Evolutionary conservation across 176 grass and related monocot genomes (phyloP), one percentile per base, ranked within the genome.

Genomic region (Tillandsia fasciculata): DNA sequence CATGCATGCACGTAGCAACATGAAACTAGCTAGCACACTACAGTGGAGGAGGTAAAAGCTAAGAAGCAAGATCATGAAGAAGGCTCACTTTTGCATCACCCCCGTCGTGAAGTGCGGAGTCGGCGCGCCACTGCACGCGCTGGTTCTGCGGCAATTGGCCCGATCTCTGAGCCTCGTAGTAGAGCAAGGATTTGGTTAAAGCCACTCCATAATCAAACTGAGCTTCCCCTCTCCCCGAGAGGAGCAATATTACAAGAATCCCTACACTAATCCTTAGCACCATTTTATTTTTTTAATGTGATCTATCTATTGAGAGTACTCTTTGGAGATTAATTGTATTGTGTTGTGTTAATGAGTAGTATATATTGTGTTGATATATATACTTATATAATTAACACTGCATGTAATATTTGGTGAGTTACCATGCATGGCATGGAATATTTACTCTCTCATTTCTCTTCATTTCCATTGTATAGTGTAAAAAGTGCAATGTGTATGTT

Each of bases 151-250:
- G 90, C 28, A 94, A 68, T 63, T 12, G 79, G 8, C 90, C 90
- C 20, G 90, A 89, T 52, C 90, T 82, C 71, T 94, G 90, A 6
- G 68, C 80, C 72, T 94, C 90, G 74, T 84, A 94, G 64, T 94
- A 94, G 48, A 94, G 90, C 75, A 94, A 87, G 22, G 86, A 86
- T 13, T 82, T 86, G 20, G 74, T 49, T 15, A 92, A 79, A 1
- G 89, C 89, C 49, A 24, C 67, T n/a, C 49, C 70, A 72, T 92
- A 88, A 75, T 83, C 66, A 4, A 68, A 66, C 18, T 65, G 49
- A n/a, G 64, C 72, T n/a, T 22, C 48, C 52, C 57, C 53, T 63
- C 71, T 66, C 47, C 69, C 33, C 12, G 47, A 72, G 17, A 52
- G 47, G 33, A 12, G 52, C 3, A 50, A 42, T 42, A 42, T 42